phyloP scores from a whole-genome alignment of 2,329 filamentous ascomycete species.

The Calonectria crousiana region DNA sequence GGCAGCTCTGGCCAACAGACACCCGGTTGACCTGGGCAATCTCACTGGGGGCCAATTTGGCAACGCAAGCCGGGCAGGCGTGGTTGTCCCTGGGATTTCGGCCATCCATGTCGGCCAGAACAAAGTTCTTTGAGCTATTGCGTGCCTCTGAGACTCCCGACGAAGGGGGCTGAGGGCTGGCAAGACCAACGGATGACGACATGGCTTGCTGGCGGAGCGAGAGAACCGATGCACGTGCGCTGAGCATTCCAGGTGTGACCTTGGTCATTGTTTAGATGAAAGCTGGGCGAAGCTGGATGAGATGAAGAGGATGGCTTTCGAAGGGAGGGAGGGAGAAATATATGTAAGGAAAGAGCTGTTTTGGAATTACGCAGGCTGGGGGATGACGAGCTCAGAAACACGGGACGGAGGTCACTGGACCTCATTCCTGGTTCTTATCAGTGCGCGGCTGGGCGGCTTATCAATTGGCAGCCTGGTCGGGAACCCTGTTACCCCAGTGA shows the following conservation, averaged over 20 bases:
- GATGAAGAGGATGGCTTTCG: background rate
- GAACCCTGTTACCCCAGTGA: constrained; percentile 4
- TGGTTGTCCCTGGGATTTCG: constrained; percentile 49
- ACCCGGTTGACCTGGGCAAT: constrained; percentile 49
- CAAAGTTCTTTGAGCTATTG: constrained; percentile 58
- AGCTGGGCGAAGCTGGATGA: constrained; percentile 22
- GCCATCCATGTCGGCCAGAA: constrained; percentile 56
- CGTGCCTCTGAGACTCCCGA: constrained; percentile 29
- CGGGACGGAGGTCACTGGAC: constrained; percentile 35
- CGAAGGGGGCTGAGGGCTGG: constrained; percentile 45
- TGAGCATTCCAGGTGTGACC: constrained; percentile 58
- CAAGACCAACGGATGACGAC: constrained; percentile 40
- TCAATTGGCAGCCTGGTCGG: constrained; percentile 1
- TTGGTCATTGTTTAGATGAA: constrained; percentile 54
- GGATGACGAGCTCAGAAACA: constrained; percentile 33
- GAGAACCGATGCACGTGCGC: constrained; percentile 57
- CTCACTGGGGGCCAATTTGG: constrained; percentile 47
- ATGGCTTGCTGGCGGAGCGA: constrained; percentile 57
- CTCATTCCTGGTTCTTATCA: constrained; percentile 23
- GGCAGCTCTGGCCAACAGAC: constrained; percentile 45
- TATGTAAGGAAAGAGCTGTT: constrained; percentile 8
- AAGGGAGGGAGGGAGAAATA: constrained; percentile 1
- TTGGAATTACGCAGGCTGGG: constrained; percentile 27
- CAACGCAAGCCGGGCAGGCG: constrained; percentile 55
- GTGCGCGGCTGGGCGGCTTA: background rate